phyloP scores from a whole-genome alignment of 1,139 yeast species.

The Nakaseomyces delphensis region DNA sequence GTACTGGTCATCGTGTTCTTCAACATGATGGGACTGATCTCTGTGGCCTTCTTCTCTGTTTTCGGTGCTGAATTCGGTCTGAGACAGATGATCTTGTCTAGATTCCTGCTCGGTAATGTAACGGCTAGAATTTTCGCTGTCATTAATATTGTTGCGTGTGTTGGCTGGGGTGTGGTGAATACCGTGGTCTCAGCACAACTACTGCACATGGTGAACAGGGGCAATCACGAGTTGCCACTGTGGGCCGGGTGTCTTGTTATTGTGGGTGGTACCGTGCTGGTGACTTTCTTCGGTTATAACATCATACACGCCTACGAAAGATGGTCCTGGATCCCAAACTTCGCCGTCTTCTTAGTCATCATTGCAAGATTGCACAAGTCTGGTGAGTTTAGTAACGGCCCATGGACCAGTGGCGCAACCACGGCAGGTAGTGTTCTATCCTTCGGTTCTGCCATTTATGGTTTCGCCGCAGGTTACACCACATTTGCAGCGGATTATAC shows the following conservation, averaged over 20 bases:
- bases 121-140: constrained; percentile 73
- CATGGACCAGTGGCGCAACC: constrained; percentile 38
- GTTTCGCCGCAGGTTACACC: constrained; percentile 92
- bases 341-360: constrained; percentile 60
- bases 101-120: constrained; percentile 66
- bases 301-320: constrained; percentile 76
- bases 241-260: constrained; percentile 85
- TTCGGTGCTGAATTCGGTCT: constrained; percentile 81
- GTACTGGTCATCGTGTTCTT: constrained; percentile 60
- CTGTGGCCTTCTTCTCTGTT: constrained; percentile 73
- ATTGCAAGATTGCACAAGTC: constrained; percentile 67
- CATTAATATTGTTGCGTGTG: constrained; percentile 73
- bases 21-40: constrained; percentile 56
- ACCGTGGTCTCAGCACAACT: constrained; percentile 84
- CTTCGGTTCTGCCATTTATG: constrained; percentile 76
- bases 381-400: constrained; percentile 44
- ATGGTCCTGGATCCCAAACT: constrained; percentile 80
- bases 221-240: constrained; percentile 55
- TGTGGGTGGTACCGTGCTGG: constrained; percentile 55
- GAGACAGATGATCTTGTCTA: constrained; percentile 76
- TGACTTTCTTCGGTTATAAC: constrained; percentile 77
- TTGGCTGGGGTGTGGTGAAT: constrained; percentile 94
- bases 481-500: constrained; percentile 90
- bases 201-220: constrained; percentile 58
- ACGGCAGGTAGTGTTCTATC: constrained; percentile 72